These are phyloP conservation scores for Rhodotorula kratochvilovae DNA, from an alignment of 768 basidiomycete species.

Conservation along the genomic window DNA sequence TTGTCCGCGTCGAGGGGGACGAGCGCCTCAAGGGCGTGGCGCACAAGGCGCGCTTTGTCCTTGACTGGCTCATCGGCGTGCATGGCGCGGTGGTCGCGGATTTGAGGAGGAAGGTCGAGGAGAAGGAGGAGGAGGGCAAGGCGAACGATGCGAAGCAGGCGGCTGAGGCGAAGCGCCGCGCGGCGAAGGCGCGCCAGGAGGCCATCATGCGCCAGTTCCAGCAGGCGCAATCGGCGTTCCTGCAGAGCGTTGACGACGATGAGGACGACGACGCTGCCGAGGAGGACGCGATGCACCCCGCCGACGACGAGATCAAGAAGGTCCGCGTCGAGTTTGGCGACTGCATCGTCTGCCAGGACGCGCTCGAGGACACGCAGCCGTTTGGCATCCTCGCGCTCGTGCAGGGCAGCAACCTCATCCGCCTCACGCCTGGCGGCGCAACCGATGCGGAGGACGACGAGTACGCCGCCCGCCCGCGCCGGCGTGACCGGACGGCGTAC, in stretches of 20 bases:
- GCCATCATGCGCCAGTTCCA: conserved; percentile 95
- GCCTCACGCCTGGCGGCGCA: conserved; percentile 63
- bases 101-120: conserved; percentile 48
- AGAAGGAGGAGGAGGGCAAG: conserved; percentile 28
- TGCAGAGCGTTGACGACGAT: conserved; percentile 61
- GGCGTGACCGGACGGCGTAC: conserved; percentile 35
- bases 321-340: conserved; percentile 58
- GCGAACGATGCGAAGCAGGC: conserved; percentile 43
- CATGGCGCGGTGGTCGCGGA: conserved; percentile 24
- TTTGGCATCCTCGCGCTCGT: conserved; percentile 84
- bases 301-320: conserved; percentile 49
- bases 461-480: background rate
- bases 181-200: conserved; percentile 84
- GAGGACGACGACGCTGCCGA: conserved; percentile 46
- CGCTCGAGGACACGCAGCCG: conserved; percentile 63
- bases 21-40: conserved; percentile 66
- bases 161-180: conserved; percentile 70
- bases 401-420: conserved; percentile 78
- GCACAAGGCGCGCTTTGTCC: conserved; percentile 69
- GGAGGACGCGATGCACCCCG: conserved; percentile 49
- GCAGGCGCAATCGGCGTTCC: conserved; percentile 80
- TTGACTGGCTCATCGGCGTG: conserved; percentile 47
- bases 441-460: background rate
- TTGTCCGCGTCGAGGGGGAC: conserved; percentile 73
- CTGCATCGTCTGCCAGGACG: conserved; percentile 99